phyloP scores from a whole-genome alignment of 2,329 filamentous ascomycete genomes.

The Aureobasidium sp. region DNA sequence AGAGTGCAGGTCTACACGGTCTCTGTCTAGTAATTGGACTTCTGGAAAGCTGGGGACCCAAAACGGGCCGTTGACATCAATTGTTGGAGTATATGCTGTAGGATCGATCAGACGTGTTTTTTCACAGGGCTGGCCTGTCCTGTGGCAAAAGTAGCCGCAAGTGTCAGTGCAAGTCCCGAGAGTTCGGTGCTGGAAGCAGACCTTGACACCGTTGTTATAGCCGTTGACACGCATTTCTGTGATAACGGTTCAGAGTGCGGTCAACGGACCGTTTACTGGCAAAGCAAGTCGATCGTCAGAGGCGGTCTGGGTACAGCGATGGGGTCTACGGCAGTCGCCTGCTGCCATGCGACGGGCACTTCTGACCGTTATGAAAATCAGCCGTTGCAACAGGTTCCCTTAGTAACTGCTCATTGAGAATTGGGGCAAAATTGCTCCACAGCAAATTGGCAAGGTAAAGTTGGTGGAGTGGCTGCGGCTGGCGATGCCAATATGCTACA shows the following conservation, averaged over 20 bases:
- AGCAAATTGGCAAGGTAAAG: background rate
- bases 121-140: background rate
- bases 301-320: background rate
- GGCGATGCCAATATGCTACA: constrained; percentile 9
- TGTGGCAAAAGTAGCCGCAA: background rate
- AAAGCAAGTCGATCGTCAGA: background rate
- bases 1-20: background rate
- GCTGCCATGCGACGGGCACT: background rate
- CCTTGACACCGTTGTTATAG: constrained; percentile 8
- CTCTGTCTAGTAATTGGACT: background rate
- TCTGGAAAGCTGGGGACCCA: background rate
- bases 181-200: constrained; percentile 1
- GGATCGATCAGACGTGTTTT: background rate
- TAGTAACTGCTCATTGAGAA: background rate
- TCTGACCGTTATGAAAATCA: constrained; percentile 10
- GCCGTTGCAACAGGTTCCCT: constrained; percentile 11
- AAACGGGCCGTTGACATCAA: constrained; percentile 13
- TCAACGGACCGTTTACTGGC: background rate
- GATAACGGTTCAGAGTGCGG: background rate
- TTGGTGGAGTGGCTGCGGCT: background rate
- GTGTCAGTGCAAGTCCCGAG: background rate
- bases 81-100: constrained; percentile 13
- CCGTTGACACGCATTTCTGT: constrained; percentile 11
- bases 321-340: background rate
- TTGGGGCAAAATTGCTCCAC: background rate